These are phyloP conservation scores for Coemansia sp. DNA, from an alignment of 192 early-diverging fungal genomes.

Conservation along the genomic window DNA sequence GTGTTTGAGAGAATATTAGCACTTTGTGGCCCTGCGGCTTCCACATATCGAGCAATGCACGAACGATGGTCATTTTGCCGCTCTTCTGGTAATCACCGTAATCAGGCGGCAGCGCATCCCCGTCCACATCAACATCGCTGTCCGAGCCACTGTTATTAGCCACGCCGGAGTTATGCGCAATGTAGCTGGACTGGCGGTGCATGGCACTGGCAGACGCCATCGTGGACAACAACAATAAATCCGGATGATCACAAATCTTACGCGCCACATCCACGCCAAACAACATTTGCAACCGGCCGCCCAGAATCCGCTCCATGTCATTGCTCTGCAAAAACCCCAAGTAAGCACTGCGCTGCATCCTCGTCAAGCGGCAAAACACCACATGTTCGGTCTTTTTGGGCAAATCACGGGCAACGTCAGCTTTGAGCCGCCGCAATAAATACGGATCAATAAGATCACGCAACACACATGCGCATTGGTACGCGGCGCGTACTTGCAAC, in stretches of 20 bases:
- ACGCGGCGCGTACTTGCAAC: constrained; percentile 89
- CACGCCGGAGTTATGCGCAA: neutral
- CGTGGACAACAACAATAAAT: constrained; percentile 56
- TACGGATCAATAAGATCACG: constrained; percentile 93
- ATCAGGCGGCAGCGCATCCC: constrained; percentile 26
- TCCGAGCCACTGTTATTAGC: neutral
- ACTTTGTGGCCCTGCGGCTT: constrained; percentile 77
- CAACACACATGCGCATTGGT: constrained; percentile 87
- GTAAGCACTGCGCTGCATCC: constrained; percentile 72
- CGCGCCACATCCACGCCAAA: constrained; percentile 89
- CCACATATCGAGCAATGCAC: constrained; percentile 84
- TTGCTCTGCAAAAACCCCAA: constrained; percentile 67
- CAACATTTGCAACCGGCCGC: constrained; percentile 78
- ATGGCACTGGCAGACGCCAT: constrained; percentile 21
- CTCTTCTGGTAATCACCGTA: constrained; percentile 54
- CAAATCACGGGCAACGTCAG: constrained; percentile 85
- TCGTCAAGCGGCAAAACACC: constrained; percentile 85
- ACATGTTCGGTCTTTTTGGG: constrained; percentile 92
- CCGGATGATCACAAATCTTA: constrained; percentile 98
- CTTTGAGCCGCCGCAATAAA: constrained; percentile 87
- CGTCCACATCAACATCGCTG: neutral
- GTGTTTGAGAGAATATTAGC: constrained; percentile 91
- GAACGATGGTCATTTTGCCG: constrained; percentile 91
- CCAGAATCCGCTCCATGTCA: constrained; percentile 75
- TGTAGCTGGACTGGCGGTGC: neutral